Percentiles rank a stretch among this genome's conserved stretches.
Conservation (phyloP, 129 eudicot genomes). For the Pulicaria dysenterica region DNA sequence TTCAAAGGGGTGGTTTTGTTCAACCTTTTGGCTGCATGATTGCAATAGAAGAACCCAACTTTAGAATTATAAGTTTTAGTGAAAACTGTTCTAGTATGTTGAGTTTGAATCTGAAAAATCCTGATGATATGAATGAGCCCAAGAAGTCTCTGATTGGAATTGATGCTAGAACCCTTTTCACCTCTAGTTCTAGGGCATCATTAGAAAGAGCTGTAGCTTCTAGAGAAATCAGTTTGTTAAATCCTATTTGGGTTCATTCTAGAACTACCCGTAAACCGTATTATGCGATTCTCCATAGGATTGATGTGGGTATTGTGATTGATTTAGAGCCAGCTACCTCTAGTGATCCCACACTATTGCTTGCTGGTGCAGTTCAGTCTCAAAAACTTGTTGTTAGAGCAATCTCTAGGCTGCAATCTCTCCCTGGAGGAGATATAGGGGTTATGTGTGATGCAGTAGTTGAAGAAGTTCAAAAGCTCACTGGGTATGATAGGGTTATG, state of each 20-base stretch:
- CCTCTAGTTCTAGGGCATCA: conserved; percentile 51
- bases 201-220: conserved; percentile 52
- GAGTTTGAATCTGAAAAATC: conserved; percentile 41
- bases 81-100: conserved; percentile 63
- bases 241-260: conserved; percentile 74
- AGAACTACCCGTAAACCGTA: conserved; percentile 49
- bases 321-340: conserved; percentile 75
- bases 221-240: conserved; percentile 55
- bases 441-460: conserved; percentile 63
- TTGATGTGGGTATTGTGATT: conserved; percentile 68
- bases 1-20: conserved; percentile 73
- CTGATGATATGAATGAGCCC: conserved; percentile 17
- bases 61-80: conserved; percentile 53
- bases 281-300: conserved; percentile 71
- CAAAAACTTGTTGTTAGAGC: conserved; percentile 67
- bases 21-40: conserved; percentile 82
- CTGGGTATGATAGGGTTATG: conserved; percentile 80
- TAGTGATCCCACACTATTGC: conserved; percentile 51
- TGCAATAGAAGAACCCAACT: conserved; percentile 62
- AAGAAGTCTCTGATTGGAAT: conserved; percentile 47
- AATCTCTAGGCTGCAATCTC: conserved; percentile 57
- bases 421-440: conserved; percentile 67
- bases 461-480: conserved; percentile 68
- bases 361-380: conserved; percentile 61
- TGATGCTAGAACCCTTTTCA: conserved; percentile 70